Base-by-base conservation (phyloP, 2,329 filamentous ascomycete genomes). In the Cladosporium austrohemisphaericum region DNA sequence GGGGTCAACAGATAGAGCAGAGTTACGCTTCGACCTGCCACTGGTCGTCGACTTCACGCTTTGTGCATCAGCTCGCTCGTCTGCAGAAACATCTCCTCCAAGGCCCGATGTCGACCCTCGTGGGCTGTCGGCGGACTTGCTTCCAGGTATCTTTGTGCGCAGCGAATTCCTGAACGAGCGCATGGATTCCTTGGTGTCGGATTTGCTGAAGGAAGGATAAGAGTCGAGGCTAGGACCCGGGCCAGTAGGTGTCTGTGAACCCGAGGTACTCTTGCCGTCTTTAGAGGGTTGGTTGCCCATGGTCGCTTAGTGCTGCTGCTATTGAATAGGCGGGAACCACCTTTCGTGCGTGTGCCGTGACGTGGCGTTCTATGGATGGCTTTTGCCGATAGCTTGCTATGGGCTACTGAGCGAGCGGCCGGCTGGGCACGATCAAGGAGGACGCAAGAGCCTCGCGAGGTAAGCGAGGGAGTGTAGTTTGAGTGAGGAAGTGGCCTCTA, bases 181-280 rank as follows among this genome's bases (percentile, higher is more conserved):
- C 25, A 86, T 82, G 5, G 90, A 96, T 57, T 95, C 91, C 67
- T 91, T 92, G 22, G 92, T 97, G 66, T 97, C 92, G 50, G 90
- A 89, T 66, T 86, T 86, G 71, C 85, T 87, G 67, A 97, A 92
- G 22, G 92, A 95, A 22, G 91, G 92, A 68, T 93, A 95, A 23
- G 88, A 87, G 68, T 89, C 85, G 52, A 96, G 74, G 53, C 79
- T 76, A 29, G 86, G 81, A 56, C 71, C 73, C 52, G 70, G 66
- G 44, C 68, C 66, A 33, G 70, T 72, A 32, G 73, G 74, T 50
- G 71, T 71, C 31, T 65, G 59, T 36, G 62, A 65, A 52, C 71
- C 70, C 52, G 66, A 68, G 55, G 69, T 70, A 55, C 70, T 71
- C 54, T 70, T 70, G 57, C 72, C 71, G 28, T 63, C 59, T 69